phyloP scores from a whole-genome alignment of 352 stramenopile species.

The Phytopythium vexans region DNA sequence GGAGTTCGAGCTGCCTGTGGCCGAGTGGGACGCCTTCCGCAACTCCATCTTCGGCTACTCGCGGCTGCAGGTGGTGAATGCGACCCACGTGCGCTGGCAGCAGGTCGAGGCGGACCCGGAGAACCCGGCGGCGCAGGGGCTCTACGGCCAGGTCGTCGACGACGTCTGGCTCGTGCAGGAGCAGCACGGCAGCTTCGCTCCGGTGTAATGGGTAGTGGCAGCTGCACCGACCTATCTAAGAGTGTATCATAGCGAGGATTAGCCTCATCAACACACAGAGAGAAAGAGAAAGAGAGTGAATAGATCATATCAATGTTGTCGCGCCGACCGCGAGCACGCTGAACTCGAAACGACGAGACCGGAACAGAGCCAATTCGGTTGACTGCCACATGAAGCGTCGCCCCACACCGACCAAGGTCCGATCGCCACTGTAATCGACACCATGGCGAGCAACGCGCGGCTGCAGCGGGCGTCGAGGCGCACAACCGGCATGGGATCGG shows the following conservation, averaged over 20 bases:
- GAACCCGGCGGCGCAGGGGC: slow-evolving; percentile 63
- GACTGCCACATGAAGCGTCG: too few relatives aligned
- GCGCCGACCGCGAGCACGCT: too few relatives aligned
- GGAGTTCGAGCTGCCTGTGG: slow-evolving; percentile 54
- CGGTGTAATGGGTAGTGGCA: neutral
- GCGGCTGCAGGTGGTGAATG: slow-evolving; percentile 79
- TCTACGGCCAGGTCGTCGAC: slow-evolving; percentile 83
- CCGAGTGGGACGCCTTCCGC: slow-evolving; percentile 79
- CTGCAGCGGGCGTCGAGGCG: neutral
- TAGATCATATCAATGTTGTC: too few relatives aligned
- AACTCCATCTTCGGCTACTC: slow-evolving; percentile 89
- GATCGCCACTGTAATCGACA: too few relatives aligned
- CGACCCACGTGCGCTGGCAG: slow-evolving; percentile 87
- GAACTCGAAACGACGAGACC: too few relatives aligned
- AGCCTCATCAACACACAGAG: too few relatives aligned
- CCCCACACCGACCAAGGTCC: too few relatives aligned
- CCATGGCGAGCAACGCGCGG: too few relatives aligned
- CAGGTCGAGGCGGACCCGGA: slow-evolving; percentile 81
- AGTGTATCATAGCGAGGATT: too few relatives aligned
- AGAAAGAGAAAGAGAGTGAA: too few relatives aligned
- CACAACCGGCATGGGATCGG: slow-evolving; percentile 7
- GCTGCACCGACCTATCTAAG: too few relatives aligned
- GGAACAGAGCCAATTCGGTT: too few relatives aligned
- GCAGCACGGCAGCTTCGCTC: slow-evolving; percentile 83
- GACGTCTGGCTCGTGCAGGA: slow-evolving; percentile 90